Evolutionary conservation across 2,329 filamentous ascomycete species (phyloP), one percentile per base, ranked within the genome.

Genomic region (Knufia fluminis): DNA sequence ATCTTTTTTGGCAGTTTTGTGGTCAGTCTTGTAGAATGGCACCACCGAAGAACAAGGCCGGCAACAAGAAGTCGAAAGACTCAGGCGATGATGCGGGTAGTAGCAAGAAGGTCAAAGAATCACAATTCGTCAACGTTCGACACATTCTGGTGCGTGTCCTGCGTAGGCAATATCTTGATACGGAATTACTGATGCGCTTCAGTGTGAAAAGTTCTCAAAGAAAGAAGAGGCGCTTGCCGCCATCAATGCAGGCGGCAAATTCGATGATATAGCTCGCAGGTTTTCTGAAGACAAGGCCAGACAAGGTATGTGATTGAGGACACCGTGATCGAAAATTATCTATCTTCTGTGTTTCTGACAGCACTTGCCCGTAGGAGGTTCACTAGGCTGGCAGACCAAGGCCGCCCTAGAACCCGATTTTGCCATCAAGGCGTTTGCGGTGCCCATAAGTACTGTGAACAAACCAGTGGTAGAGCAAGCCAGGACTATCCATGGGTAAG

Each of bases 251-350:
- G 80, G 80, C 3, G 67, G 66, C 10, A 82, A 82, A 57, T 83
- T 83, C 58, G 79, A 83, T 58, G 79, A 82, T 12, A 79, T 83
- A 1, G 80, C 79, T 14, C 64, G 77, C 44, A 79, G 82, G 55
- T 80, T 76, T 60, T 80, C 77, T 2, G 80, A 83, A 64, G 80
- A 83, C 61, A 83, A 83, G 62, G 80, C 79, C 17, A 63, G 79
- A 54, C 75, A 79, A 62, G 76, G 70, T 72, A 61, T 35, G 31
- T 26, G 28, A 3, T 31, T 48, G 10, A 20, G 24, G 48, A 48
- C 16, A 35, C 40, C 22, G 28, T n/a, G n/a, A 38, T 45, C 20
- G 23, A 28, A 24, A 17, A 50, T 31, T 24, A 53, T 38, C n/a
- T 43, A 39, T 14, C 53, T 10, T 52, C 16, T 9, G 19, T 42